phyloP scores from a whole-genome alignment of 805 yeast species.

The Candida pseudofarinosa region DNA sequence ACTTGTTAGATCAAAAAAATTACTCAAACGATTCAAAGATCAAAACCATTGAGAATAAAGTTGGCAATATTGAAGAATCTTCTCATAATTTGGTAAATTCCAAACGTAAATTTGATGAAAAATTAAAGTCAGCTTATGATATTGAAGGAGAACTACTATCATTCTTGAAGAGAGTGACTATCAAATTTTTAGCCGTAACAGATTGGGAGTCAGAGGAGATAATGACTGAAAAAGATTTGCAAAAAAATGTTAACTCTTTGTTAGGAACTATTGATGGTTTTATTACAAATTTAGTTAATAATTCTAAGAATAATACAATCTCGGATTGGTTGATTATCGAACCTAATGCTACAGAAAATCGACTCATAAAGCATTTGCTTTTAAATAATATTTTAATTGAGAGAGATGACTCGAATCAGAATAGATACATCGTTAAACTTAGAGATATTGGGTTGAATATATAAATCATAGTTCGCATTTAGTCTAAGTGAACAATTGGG shows the following conservation, averaged over 20 bases:
- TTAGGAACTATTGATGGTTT: slow-evolving; percentile 7
- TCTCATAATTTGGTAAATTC: slow-evolving; percentile 1
- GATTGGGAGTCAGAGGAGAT: slow-evolving; percentile 7
- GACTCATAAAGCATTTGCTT: slow-evolving; percentile 7
- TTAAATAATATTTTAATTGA: slow-evolving; percentile 7
- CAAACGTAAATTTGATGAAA: slow-evolving; percentile 2
- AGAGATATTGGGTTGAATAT: slow-evolving; percentile 4
- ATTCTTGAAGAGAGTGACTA: slow-evolving; percentile 9
- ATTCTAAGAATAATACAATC: no score
- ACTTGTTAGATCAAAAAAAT: not conserved
- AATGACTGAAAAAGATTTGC: slow-evolving; percentile 5
- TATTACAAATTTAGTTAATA: slow-evolving; percentile 1
- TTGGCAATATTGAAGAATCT: not conserved
- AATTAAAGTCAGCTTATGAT: slow-evolving; percentile 7
- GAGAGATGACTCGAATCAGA: slow-evolving; percentile 5
- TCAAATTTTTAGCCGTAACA: slow-evolving; percentile 9
- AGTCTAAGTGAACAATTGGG: slow-evolving; percentile 3
- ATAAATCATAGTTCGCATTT: not conserved
- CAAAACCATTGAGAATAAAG: slow-evolving; percentile 2
- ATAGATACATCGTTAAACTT: slow-evolving; percentile 2
- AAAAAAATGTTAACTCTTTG: slow-evolving; percentile 6
- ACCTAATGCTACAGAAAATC: slow-evolving; percentile 2
- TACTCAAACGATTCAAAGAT: not conserved
- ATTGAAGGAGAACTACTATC: slow-evolving; percentile 5
- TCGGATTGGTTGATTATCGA: slow-evolving; percentile 11